Evolutionary conservation across 345 rosid genomes (phyloP).

Genomic region (Clarkia xantiana): DNA sequence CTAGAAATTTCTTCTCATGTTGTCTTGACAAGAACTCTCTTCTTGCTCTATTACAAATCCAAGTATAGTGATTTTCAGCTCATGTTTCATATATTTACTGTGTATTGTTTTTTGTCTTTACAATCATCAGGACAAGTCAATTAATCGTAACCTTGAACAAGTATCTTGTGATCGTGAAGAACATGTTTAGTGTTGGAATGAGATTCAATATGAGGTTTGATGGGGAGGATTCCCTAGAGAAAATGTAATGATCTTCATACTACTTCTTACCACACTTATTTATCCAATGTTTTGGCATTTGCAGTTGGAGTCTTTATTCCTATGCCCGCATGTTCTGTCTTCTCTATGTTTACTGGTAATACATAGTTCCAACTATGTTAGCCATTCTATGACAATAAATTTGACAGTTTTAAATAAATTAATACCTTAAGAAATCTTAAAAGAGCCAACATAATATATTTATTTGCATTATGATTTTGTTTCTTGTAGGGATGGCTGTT

Average conservation of each 20-base stretch:
- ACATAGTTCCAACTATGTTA: too few species aligned
- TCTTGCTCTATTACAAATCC: slow-evolving; percentile 82
- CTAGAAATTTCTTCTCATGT: slow-evolving; percentile 92
- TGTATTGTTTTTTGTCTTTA: slow-evolving; percentile 2
- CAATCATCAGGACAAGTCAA: slow-evolving; percentile 61
- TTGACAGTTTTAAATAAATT: too few species aligned
- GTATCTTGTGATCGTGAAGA: slow-evolving; percentile 50
- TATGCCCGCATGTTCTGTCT: too few species aligned
- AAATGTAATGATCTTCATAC: slow-evolving; percentile 34
- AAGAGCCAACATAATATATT: too few species aligned
- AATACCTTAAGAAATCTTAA: too few species aligned
- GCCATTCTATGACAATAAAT: too few species aligned
- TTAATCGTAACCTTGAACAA: slow-evolving; percentile 73
- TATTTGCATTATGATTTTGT: too few species aligned
- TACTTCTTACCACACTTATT: slow-evolving; percentile 1
- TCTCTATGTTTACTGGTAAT: too few species aligned
- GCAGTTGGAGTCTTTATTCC: too few species aligned
- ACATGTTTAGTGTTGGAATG: slow-evolving; percentile 58
- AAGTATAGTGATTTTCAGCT: slow-evolving; percentile 29
- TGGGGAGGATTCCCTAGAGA: slow-evolving; percentile 82
- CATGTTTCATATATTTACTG: not conserved
- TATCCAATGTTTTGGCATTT: too few species aligned
- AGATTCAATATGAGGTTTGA: slow-evolving; percentile 87
- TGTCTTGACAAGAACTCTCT: slow-evolving; percentile 43
- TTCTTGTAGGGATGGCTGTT: too few species aligned